Evolutionary conservation across 2,329 filamentous ascomycete genomes (phyloP), one percentile per base, ranked within the genome.

Genomic region (Neofusicoccum cordaticola): DNA sequence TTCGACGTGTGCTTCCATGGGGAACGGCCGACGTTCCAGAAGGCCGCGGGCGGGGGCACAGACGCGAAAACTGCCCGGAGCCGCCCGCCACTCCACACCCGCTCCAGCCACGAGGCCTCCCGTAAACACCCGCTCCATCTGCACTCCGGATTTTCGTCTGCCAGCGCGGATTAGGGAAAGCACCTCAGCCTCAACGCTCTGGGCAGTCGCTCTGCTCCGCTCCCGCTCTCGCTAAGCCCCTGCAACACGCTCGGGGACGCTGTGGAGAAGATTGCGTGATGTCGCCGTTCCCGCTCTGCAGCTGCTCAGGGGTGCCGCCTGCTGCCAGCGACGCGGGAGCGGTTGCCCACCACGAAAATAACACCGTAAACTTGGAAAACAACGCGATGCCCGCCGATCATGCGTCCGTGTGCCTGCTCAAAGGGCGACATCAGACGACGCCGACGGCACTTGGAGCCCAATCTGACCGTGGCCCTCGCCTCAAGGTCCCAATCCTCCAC

Each of bases 91-190:
- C 53, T 58, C 53, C 53, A 34, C 53, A 58, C 4, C 19, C 41
- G 41, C 56, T 27, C 53, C 53, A 57, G 53, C 53, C 53, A 57
- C 53, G 52, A 57, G 27, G 56, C 45, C 58, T 51, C 58, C 58
- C 58, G 58, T 50, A 62, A 62, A 62, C 58, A 13, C 58, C 45
- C 58, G 44, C 58, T 48, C 58, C 58, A 48, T 62, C 58, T 62
- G 58, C 44, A 62, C 58, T 62, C 58, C 58, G 58, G 58, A 62
- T 62, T 44, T 57, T 57, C 52, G 52, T 44, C 52, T 42, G 58
- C 22, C 41, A 19, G 27, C 7, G 52, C 58, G 58, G 35, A 48
- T 62, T 62, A 27, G 58, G 58, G 31, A 62, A 62, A 41, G 58
- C 58, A 62, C 58, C 41, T 39, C 58, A 62, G 58, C 58, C 58